Base-by-base conservation (phyloP, 2,329 filamentous ascomycete genomes). In the Neonectria hederae region DNA sequence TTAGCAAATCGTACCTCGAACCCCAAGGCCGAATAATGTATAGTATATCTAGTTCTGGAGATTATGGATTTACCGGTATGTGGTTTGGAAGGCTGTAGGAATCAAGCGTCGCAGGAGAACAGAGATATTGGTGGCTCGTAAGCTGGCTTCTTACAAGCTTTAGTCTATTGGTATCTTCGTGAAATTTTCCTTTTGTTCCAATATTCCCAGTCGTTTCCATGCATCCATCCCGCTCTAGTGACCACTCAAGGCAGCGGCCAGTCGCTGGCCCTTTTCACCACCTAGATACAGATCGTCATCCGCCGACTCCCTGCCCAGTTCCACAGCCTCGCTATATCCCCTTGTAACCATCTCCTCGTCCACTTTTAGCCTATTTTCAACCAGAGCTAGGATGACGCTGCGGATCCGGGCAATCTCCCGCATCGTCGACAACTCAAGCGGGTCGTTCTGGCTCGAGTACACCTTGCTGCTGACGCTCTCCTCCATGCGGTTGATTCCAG, bases 361-460 rank as follows among this genome's bases (percentile, higher is more conserved):
- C 28, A 99, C 93, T 63, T 90, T 88, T 46, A 96, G 82, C 0
- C 93, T 92, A 48, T 91, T 89, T 76, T 97, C 91, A 2, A 97
- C 92, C 63, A 99, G 81, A 1, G 93, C 91, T 62, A 89, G 87
- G 60, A 99, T 91, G 61, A 96, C 92, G 22, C 92, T 92, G 38
- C 91, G 86, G 49, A 98, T 85, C 63, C 94, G 85, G 17, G 93
- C 90, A 79, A 99, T 97, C 83, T 98, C 96, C 66, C 90, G 87
- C 83, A 96, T 89, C 17, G 93, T 95, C 54, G 89, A 88, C 2
- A 88, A 82, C 22, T 88, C 83, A 67, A 99, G 94, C 61, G 88
- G 86, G 76, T 98, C 95, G 76, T 99, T 99, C 82, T 97, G 94
- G 76, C 92, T 97, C 59, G 92, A 96, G 80, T 99, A 99, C 72